Evolutionary conservation across 2,329 filamentous ascomycete genomes (phyloP).

Genomic region (Fusarium robinianum): DNA sequence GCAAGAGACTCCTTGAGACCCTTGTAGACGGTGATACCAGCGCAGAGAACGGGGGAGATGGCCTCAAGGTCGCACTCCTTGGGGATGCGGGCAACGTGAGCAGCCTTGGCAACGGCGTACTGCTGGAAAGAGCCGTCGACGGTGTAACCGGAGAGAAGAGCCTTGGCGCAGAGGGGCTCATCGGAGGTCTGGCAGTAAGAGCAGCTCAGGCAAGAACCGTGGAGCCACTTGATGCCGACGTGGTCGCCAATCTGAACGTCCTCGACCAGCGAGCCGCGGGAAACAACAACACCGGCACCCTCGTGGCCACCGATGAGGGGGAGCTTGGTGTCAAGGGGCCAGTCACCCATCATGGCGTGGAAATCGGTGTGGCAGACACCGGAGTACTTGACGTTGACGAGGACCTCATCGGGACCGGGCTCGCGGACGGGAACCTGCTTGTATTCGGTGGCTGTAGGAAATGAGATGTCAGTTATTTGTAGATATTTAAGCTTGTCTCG

Average conservation of each 20-base stretch:
- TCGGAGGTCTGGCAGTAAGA: constrained; percentile 80
- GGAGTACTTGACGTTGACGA: constrained; percentile 88
- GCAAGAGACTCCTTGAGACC: constrained; percentile 83
- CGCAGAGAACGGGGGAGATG: constrained; percentile 80
- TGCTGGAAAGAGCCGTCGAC: constrained; percentile 94
- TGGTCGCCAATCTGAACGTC: constrained; percentile 83
- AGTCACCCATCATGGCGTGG: constrained; percentile 83
- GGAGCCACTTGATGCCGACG: constrained; percentile 92
- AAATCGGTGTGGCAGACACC: constrained; percentile 90
- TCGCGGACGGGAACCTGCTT: constrained; percentile 81
- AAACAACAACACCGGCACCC: constrained; percentile 82
- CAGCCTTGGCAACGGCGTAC: constrained; percentile 85
- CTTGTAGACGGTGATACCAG: constrained; percentile 88
- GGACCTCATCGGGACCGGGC: constrained; percentile 86
- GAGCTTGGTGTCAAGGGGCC: constrained; percentile 81
- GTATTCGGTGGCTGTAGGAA: constrained; percentile 62
- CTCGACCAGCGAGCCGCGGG: constrained; percentile 73
- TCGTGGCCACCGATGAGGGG: constrained; percentile 83
- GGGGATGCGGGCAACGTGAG: constrained; percentile 81
- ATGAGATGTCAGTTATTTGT: constrained; percentile 24
- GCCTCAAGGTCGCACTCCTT: constrained; percentile 76
- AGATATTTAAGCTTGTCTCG: constrained; percentile 3
- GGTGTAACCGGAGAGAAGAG: constrained; percentile 84
- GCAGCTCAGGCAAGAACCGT: constrained; percentile 83
- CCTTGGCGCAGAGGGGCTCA: constrained; percentile 79